Evolutionary conservation across 257 asterid genomes (phyloP).

Genomic region (Gentiana macrophylla): DNA sequence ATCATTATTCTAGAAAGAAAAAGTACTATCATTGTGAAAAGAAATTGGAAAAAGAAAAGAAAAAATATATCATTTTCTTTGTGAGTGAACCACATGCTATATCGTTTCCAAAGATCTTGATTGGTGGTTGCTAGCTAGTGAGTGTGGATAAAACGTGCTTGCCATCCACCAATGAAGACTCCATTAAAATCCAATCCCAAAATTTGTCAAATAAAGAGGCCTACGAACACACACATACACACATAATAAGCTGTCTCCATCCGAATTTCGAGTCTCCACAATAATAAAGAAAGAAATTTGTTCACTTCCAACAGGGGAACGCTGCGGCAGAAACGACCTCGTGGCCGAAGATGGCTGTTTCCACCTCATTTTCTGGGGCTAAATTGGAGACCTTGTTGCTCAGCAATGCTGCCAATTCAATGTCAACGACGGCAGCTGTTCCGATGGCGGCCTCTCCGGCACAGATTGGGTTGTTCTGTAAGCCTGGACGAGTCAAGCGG

Average conservation of each 20-base stretch:
- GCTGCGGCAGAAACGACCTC: constrained; percentile 16
- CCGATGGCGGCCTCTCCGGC: constrained; percentile 25
- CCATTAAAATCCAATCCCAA: neutral
- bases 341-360: constrained; percentile 44
- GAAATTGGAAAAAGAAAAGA: too few species aligned
- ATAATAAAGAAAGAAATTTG: neutral
- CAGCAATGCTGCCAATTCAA: constrained; percentile 37
- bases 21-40: too few species aligned
- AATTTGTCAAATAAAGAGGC: too few species aligned
- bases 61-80: too few species aligned
- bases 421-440: constrained; percentile 14
- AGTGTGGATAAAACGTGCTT: constrained; percentile 79
- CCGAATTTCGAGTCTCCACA: neutral
- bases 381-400: constrained; percentile 61
- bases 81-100: too few species aligned
- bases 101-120: too few species aligned
- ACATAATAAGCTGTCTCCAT: neutral
- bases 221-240: neutral
- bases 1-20: too few species aligned
- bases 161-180: constrained; percentile 46
- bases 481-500: constrained; percentile 33
- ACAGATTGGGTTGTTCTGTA: constrained; percentile 30
- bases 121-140: constrained; percentile 11
- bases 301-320: neutral
- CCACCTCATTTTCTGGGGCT: constrained; percentile 59